Conservation (phyloP, 2,329 filamentous ascomycete species). For the Penicillium verrucosum region DNA sequence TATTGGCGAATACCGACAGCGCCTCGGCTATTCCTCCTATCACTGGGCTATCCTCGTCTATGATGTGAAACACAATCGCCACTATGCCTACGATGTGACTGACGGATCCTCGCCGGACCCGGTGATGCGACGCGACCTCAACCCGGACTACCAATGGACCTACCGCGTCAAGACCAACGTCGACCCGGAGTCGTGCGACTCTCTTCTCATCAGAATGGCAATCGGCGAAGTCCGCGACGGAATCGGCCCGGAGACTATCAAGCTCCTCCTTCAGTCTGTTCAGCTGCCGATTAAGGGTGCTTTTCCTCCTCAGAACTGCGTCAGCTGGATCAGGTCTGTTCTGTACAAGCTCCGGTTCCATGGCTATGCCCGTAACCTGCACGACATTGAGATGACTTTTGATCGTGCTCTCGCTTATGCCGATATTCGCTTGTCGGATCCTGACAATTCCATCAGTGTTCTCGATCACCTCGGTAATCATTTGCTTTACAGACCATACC, state of each 20-base stretch:
- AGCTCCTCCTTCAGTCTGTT: not conserved
- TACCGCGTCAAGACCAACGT: slow-evolving; percentile 2
- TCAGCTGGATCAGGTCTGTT: not conserved
- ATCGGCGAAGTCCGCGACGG: not conserved
- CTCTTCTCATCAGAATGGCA: not conserved
- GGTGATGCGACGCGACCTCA: not conserved
- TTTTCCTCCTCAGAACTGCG: not conserved
- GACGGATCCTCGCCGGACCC: not conserved
- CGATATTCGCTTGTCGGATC: not conserved
- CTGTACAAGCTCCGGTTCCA: not conserved
- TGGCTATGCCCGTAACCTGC: not conserved
- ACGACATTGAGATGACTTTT: not conserved
- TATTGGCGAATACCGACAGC: not conserved
- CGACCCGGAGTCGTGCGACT: not conserved
- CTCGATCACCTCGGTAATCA: slow-evolving; percentile 2
- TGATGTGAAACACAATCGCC: not conserved
- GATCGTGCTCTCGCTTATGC: slow-evolving; percentile 3
- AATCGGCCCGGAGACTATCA: not conserved
- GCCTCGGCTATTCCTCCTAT: slow-evolving; percentile 6
- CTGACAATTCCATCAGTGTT: not conserved
- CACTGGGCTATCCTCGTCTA: slow-evolving; percentile 6
- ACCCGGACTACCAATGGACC: slow-evolving; percentile 4
- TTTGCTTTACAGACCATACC: not conserved
- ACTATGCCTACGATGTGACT: slow-evolving; percentile 7
- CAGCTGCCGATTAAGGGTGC: not conserved